Conservation (phyloP, 352 stramenopile genomes). For the Phytophthora chlamydospora region DNA sequence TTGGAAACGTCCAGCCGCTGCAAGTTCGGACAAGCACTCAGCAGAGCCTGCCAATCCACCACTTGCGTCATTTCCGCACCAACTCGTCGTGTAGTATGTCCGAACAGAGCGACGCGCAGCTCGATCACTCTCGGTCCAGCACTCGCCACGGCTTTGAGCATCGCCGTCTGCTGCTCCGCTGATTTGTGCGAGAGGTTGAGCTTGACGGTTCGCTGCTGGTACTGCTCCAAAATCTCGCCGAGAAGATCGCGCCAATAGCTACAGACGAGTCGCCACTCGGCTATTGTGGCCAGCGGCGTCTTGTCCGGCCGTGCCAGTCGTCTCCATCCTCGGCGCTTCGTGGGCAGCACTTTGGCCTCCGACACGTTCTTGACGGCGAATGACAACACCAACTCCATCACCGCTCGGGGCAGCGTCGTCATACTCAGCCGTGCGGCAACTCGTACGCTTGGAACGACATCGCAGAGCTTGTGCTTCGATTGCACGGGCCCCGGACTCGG, state of each 20-base stretch:
- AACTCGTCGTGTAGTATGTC: slow-evolving; percentile 40
- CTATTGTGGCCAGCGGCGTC: slow-evolving; percentile 43
- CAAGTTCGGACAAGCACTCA: slow-evolving; percentile 47
- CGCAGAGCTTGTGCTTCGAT: slow-evolving; percentile 19
- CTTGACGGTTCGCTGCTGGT: slow-evolving; percentile 47
- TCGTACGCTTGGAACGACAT: neutral
- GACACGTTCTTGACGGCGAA: slow-evolving; percentile 60
- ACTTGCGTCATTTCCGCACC: slow-evolving; percentile 37
- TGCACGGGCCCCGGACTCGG: slow-evolving; percentile 12
- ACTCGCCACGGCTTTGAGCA: slow-evolving; percentile 24
- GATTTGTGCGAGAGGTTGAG: slow-evolving; percentile 58
- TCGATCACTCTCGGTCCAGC: slow-evolving; percentile 43
- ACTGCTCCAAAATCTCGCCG: slow-evolving; percentile 49
- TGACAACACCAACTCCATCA: slow-evolving; percentile 60
- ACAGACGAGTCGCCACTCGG: slow-evolving; percentile 50
- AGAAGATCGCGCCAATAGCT: slow-evolving; percentile 56
- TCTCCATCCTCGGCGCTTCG: slow-evolving; percentile 50
- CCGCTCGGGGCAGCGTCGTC: slow-evolving; percentile 47
- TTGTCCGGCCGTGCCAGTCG: slow-evolving; percentile 41
- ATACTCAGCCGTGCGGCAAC: slow-evolving; percentile 20
- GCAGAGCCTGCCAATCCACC: slow-evolving; percentile 46
- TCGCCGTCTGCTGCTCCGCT: slow-evolving; percentile 26
- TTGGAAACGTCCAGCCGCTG: slow-evolving; percentile 55
- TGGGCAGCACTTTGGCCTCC: slow-evolving; percentile 52
- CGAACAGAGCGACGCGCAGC: slow-evolving; percentile 54